A percentile compares a stretch with the other conserved stretches of the same genome.
Conservation (phyloP, 2,329 filamentous ascomycete genomes). For the Cadophora luteo-olivacea region DNA sequence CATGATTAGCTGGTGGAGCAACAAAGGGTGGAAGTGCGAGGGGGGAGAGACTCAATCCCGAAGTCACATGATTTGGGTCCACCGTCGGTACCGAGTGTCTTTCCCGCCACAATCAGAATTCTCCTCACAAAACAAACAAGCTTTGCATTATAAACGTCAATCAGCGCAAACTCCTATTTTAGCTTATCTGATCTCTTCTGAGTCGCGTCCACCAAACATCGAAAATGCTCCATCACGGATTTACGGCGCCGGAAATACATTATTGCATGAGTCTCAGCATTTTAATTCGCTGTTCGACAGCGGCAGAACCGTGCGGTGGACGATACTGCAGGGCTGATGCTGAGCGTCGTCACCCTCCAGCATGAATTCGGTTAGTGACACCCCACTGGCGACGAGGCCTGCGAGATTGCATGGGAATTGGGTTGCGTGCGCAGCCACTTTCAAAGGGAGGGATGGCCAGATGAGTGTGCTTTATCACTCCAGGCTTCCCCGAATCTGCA, state of each 20-base stretch:
- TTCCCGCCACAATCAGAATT: neutral
- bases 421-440: conserved; percentile 13
- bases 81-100: neutral
- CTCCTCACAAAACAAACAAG: neutral
- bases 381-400: conserved; percentile 22
- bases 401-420: conserved; percentile 18
- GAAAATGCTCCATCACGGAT: neutral
- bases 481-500: conserved; percentile 18
- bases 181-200: neutral
- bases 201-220: neutral
- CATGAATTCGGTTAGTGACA: conserved; percentile 23
- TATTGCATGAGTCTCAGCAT: neutral
- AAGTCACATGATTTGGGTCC: too few relatives aligned
- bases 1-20: too few relatives aligned
- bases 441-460: neutral
- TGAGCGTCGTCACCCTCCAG: conserved; percentile 25
- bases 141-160: neutral
- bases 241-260: conserved; percentile 8
- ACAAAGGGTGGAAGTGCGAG: too few relatives aligned
- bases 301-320: conserved; percentile 9
- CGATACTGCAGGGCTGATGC: conserved; percentile 17
- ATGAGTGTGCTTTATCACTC: conserved; percentile 15
- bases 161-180: neutral
- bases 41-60: too few relatives aligned
- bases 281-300: neutral